phyloP scores from a whole-genome alignment of 179 eudicot genomes.

The Camellia oleifera region DNA sequence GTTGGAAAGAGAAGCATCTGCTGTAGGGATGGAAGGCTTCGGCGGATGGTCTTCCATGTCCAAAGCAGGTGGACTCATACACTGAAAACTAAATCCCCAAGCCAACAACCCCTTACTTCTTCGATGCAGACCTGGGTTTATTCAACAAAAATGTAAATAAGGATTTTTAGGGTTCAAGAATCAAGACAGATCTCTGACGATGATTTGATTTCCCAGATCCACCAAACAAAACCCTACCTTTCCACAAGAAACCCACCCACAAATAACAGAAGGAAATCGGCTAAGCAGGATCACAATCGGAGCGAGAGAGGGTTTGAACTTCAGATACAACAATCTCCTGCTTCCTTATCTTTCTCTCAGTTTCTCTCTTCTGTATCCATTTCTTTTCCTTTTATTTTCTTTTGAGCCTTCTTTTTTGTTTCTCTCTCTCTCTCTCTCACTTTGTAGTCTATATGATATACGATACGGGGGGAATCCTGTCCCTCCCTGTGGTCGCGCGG shows the following conservation, averaged over 20 bases:
- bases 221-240: conserved; percentile 17
- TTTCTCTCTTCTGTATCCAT: background rate
- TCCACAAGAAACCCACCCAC: background rate
- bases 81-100: conserved; percentile 4
- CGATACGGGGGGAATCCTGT: conserved; percentile 4
- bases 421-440: background rate
- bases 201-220: conserved; percentile 11
- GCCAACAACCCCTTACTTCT: background rate
- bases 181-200: conserved; percentile 1
- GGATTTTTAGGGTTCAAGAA: background rate
- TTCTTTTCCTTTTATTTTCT: background rate
- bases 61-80: conserved; percentile 10
- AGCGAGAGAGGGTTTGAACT: background rate
- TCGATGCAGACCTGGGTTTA: background rate
- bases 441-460: background rate
- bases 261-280: background rate
- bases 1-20: background rate
- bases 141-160: background rate
- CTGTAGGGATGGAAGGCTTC: conserved; percentile 3
- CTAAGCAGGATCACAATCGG: background rate
- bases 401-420: background rate
- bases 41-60: conserved; percentile 19
- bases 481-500: conserved; percentile 19
- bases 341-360: background rate
- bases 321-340: background rate